Evolutionary conservation across 805 yeast genomes (phyloP).

Genomic region (Metschnikowia vanudenii): DNA sequence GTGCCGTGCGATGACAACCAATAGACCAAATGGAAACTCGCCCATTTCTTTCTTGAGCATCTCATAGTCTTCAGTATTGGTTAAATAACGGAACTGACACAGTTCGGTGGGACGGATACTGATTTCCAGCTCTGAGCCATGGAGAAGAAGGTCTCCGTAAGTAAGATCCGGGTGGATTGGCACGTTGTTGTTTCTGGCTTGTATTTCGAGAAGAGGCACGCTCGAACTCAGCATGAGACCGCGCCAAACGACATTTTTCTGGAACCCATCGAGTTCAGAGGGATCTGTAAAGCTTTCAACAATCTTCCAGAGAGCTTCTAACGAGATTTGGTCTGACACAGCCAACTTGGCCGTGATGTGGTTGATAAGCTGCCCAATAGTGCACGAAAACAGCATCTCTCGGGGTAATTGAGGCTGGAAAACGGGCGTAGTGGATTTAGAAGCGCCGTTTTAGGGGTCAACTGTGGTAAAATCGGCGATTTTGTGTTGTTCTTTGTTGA

Average conservation of each 20-base stretch:
- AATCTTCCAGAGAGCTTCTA: constrained; percentile 14
- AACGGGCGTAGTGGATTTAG: background rate
- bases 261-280: constrained; percentile 31
- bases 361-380: constrained; percentile 17
- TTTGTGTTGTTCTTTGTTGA: no score
- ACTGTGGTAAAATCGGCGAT: no score
- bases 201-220: constrained; percentile 14
- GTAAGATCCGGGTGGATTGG: constrained; percentile 11
- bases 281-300: constrained; percentile 6
- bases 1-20: constrained; percentile 58
- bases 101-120: constrained; percentile 46
- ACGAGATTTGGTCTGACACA: constrained; percentile 17
- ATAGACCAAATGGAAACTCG: constrained; percentile 49
- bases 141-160: constrained; percentile 11
- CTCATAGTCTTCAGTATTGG: constrained; percentile 48
- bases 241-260: constrained; percentile 41
- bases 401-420: background rate
- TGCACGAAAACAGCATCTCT: constrained; percentile 18
- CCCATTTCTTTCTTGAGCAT: constrained; percentile 54
- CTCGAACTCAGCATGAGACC: constrained; percentile 30
- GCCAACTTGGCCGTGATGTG: constrained; percentile 17
- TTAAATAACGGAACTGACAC: constrained; percentile 54
- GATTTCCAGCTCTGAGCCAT: constrained; percentile 18
- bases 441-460: no score
- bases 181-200: constrained; percentile 15